Conservation (phyloP, 2,329 filamentous ascomycete species). For the Sclerotiophoma versabilis region DNA sequence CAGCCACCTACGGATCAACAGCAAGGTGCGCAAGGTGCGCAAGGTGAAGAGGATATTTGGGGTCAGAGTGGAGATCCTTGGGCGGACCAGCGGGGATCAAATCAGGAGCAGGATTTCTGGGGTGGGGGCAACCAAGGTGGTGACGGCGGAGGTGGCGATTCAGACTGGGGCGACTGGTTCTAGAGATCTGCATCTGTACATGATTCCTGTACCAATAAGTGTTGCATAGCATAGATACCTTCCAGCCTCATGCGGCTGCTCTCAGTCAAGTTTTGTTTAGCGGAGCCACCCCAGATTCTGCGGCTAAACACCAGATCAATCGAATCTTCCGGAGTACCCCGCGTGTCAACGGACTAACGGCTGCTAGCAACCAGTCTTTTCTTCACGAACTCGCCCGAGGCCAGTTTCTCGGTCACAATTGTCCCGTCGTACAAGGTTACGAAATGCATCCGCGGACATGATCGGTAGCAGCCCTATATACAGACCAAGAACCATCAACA, state of each 20-base stretch:
- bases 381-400: background rate
- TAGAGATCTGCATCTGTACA: constrained; percentile 8
- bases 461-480: constrained; percentile 8
- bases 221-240: background rate
- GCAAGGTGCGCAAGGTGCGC: constrained; percentile 21
- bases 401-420: constrained; percentile 22
- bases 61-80: constrained; percentile 36
- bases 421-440: constrained; percentile 13
- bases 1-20: constrained; percentile 30
- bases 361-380: background rate
- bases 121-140: constrained; percentile 38
- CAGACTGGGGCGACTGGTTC: constrained; percentile 38
- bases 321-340: constrained; percentile 10
- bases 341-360: constrained; percentile 3
- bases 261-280: background rate
- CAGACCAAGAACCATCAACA: background rate
- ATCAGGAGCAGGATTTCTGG: constrained; percentile 40
- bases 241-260: background rate
- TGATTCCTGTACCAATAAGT: constrained; percentile 3
- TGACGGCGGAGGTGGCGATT: constrained; percentile 37
- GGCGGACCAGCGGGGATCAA: constrained; percentile 19
- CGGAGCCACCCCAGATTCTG: constrained; percentile 1
- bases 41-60: constrained; percentile 38
- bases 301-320: background rate
- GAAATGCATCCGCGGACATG: background rate